Conservation (phyloP, 495 filamentous ascomycete genomes). For the Aspergillus panamensis region DNA sequence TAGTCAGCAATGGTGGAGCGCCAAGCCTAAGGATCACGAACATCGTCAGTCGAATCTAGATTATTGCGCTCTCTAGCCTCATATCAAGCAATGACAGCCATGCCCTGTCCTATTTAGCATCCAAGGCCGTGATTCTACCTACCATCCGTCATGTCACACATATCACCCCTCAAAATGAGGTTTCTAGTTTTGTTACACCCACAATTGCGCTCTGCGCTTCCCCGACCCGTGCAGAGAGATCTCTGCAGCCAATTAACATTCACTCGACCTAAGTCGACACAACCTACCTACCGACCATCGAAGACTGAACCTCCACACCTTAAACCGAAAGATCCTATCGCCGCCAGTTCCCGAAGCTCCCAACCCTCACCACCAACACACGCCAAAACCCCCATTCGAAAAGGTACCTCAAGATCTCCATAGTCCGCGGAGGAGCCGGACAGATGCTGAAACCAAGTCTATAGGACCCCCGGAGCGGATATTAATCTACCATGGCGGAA, state of each 20-base stretch:
- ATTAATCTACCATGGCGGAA: slow-evolving; percentile 71
- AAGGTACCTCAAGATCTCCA: slow-evolving; percentile 24
- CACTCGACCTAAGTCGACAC: slow-evolving; percentile 32
- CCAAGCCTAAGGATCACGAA: slow-evolving; percentile 12
- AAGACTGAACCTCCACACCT: slow-evolving; percentile 23
- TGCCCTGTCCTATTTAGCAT: no score
- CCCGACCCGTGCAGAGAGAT: slow-evolving; percentile 26
- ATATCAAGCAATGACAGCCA: no score
- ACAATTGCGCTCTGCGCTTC: slow-evolving; percentile 32
- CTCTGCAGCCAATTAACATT: slow-evolving; percentile 27
- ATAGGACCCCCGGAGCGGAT: slow-evolving; percentile 53
- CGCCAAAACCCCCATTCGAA: slow-evolving; percentile 27
- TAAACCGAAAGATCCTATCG: slow-evolving; percentile 24
- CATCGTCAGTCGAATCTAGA: no score
- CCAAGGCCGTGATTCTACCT: not conserved
- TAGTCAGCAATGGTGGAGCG: slow-evolving; percentile 3
- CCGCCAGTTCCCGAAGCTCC: slow-evolving; percentile 14
- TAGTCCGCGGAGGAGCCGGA: not conserved
- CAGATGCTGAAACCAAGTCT: slow-evolving; percentile 19
- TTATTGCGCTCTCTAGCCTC: no score
- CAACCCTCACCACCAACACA: slow-evolving; percentile 19
- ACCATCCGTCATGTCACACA: not conserved
- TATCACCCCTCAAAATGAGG: slow-evolving; percentile 21
- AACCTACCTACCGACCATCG: slow-evolving; percentile 23
- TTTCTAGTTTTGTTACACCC: slow-evolving; percentile 33